phyloP scores from a whole-genome alignment of 768 basidiomycete genomes.

The Termitomyces sp. region DNA sequence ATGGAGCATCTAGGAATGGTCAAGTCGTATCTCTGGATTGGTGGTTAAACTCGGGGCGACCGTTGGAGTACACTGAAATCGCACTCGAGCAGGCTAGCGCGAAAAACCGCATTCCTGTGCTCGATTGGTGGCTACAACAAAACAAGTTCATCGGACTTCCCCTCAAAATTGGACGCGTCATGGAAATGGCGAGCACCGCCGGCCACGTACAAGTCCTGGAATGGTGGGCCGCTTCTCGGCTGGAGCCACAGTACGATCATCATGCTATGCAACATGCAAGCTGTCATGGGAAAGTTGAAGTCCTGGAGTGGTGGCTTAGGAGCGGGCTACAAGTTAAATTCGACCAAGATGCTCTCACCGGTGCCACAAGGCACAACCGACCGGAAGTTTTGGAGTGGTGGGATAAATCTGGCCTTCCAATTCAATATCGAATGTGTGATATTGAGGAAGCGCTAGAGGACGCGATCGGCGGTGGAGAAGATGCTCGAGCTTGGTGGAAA shows the following conservation, averaged over 20 bases:
- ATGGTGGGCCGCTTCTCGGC: slow-evolving; percentile 79
- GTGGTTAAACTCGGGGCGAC: slow-evolving; percentile 67
- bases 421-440: slow-evolving; percentile 88
- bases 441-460: slow-evolving; percentile 90
- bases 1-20: slow-evolving; percentile 74
- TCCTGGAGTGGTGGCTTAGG: slow-evolving; percentile 79
- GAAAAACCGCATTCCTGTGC: slow-evolving; percentile 67
- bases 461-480: slow-evolving; percentile 73
- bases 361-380: slow-evolving; percentile 77
- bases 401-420: slow-evolving; percentile 70
- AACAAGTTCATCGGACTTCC: slow-evolving; percentile 41
- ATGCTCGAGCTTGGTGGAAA: slow-evolving; percentile 77
- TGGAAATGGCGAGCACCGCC: slow-evolving; percentile 80
- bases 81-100: slow-evolving; percentile 77
- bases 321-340: slow-evolving; percentile 74
- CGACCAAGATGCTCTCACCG: slow-evolving; percentile 73
- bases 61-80: slow-evolving; percentile 72
- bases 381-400: slow-evolving; percentile 87
- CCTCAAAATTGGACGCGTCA: slow-evolving; percentile 77
- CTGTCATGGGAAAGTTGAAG: slow-evolving; percentile 73
- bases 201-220: slow-evolving; percentile 72
- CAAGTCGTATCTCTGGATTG: slow-evolving; percentile 72
- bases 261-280: slow-evolving; percentile 75
- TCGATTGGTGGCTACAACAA: slow-evolving; percentile 81
- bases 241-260: slow-evolving; percentile 75